Evolutionary conservation across 805 yeast species (phyloP).

Genomic region (Yamadazyma takamatsuzukensis): DNA sequence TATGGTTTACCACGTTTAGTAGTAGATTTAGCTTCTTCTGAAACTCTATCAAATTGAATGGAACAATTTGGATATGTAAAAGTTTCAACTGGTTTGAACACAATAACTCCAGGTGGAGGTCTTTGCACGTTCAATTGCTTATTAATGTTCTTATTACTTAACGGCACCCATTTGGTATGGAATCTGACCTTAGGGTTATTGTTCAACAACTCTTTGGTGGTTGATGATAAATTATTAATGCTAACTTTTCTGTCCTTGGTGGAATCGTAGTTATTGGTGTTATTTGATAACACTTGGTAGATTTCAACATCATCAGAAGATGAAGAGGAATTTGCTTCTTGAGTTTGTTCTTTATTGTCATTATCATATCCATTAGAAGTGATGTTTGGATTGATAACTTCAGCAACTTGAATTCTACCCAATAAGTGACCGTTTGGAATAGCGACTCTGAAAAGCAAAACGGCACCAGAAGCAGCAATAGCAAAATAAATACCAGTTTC

Average conservation of each 20-base stretch:
- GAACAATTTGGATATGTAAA: constrained; percentile 82
- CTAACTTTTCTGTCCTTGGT: constrained; percentile 18
- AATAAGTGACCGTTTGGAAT: constrained; percentile 80
- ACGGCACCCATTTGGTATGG: constrained; percentile 70
- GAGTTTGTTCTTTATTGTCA: neutral
- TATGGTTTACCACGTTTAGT: constrained; percentile 61
- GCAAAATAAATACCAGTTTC: constrained; percentile 93
- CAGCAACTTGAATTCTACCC: constrained; percentile 72
- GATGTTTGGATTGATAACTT: constrained; percentile 61
- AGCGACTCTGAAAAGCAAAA: constrained; percentile 68
- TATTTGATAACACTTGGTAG: constrained; percentile 38
- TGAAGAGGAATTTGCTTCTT: constrained; percentile 10
- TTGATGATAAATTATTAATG: constrained; percentile 7
- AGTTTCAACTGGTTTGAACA: constrained; percentile 77
- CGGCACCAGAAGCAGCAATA: constrained; percentile 75
- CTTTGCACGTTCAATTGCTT: constrained; percentile 55
- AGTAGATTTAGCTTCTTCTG: constrained; percentile 58
- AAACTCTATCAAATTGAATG: constrained; percentile 62
- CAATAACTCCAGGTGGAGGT: constrained; percentile 90
- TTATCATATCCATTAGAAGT: constrained; percentile 6
- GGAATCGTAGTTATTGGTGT: constrained; percentile 21
- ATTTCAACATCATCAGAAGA: constrained; percentile 36
- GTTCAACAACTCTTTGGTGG: constrained; percentile 20
- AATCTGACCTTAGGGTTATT: constrained; percentile 38
- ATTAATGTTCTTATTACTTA: constrained; percentile 48